Evolutionary conservation across 2,329 filamentous ascomycete species (phyloP).

Genomic region (Sphaerulina populicola): DNA sequence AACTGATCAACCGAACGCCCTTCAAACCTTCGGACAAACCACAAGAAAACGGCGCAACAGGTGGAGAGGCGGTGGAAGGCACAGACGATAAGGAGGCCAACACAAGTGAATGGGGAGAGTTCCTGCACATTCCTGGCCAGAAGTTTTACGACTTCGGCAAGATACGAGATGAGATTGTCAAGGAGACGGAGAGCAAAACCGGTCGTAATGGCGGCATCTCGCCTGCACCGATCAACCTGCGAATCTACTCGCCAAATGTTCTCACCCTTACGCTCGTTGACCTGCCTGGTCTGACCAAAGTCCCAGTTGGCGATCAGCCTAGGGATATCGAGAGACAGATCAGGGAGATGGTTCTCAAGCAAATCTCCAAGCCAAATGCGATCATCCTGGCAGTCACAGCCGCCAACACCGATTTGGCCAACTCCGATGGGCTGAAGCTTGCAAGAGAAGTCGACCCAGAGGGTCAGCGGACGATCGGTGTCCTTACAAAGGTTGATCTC

Average conservation of each 20-base stretch:
- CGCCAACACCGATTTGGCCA: slow-evolving; percentile 95
- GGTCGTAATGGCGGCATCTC: slow-evolving; percentile 95
- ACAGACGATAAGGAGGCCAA: slow-evolving; percentile 82
- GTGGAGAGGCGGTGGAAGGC: slow-evolving; percentile 57
- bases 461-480: slow-evolving; percentile 94
- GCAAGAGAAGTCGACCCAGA: slow-evolving; percentile 95
- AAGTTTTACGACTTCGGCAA: slow-evolving; percentile 98
- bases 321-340: slow-evolving; percentile 96
- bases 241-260: slow-evolving; percentile 97
- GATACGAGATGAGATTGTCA: slow-evolving; percentile 93
- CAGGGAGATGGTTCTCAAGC: slow-evolving; percentile 94
- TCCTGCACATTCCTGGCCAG: slow-evolving; percentile 92
- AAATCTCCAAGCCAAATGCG: slow-evolving; percentile 96
- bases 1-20: slow-evolving; percentile 82
- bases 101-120: slow-evolving; percentile 95
- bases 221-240: slow-evolving; percentile 89
- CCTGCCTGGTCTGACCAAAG: slow-evolving; percentile 90
- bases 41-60: slow-evolving; percentile 64
- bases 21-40: slow-evolving; percentile 45
- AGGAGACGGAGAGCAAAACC: slow-evolving; percentile 93
- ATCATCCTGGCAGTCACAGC: slow-evolving; percentile 95
- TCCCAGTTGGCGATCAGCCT: slow-evolving; percentile 91
- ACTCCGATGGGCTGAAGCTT: slow-evolving; percentile 94
- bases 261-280: slow-evolving; percentile 94
- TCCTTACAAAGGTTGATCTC: slow-evolving; percentile 94